These are phyloP conservation scores for Aspergillus cejpii DNA, from an alignment of 2,329 filamentous ascomycete species.

Conservation along the genomic window DNA sequence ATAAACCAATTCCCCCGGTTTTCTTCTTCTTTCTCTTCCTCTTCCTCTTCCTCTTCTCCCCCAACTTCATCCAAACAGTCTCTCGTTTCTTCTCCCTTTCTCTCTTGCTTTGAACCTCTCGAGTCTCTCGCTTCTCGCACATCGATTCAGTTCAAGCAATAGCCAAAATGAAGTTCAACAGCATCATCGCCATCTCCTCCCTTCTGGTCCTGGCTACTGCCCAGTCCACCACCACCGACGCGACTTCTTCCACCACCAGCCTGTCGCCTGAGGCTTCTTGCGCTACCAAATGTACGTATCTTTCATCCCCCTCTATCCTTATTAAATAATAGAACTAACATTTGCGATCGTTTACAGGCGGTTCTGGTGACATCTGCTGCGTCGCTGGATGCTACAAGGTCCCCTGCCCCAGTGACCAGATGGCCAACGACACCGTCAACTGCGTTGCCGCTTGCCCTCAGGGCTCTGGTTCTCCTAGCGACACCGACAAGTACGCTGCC, in stretches of 20 bases:
- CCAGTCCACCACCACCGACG: constrained; percentile 25
- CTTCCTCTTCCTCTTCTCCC: constrained; percentile 8
- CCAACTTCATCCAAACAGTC: constrained; percentile 5
- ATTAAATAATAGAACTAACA: constrained; percentile 1
- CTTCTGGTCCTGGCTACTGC: constrained; percentile 43
- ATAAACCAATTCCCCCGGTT: constrained; percentile 8
- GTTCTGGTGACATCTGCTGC: constrained; percentile 45
- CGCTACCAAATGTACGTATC: constrained; percentile 31
- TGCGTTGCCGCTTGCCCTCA: constrained; percentile 50
- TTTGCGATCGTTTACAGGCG: constrained; percentile 28
- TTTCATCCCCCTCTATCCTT: neutral
- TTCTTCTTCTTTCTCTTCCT: constrained; percentile 6
- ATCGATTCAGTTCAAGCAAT: neutral
- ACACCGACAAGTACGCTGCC: constrained; percentile 42
- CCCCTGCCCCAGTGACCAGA: constrained; percentile 47
- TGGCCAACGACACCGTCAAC: constrained; percentile 47
- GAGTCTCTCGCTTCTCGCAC: constrained; percentile 13
- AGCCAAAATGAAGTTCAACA: constrained; percentile 37
- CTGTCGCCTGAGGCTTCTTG: constrained; percentile 32
- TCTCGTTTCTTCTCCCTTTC: constrained; percentile 6
- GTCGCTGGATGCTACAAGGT: constrained; percentile 46
- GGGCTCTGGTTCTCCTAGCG: constrained; percentile 44
- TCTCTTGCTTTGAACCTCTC: constrained; percentile 2
- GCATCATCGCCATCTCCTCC: constrained; percentile 39
- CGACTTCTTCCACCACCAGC: constrained; percentile 29